Evolutionary conservation across 2,329 filamentous ascomycete genomes (phyloP).

Genomic region (Magnaporthiopsis poae): DNA sequence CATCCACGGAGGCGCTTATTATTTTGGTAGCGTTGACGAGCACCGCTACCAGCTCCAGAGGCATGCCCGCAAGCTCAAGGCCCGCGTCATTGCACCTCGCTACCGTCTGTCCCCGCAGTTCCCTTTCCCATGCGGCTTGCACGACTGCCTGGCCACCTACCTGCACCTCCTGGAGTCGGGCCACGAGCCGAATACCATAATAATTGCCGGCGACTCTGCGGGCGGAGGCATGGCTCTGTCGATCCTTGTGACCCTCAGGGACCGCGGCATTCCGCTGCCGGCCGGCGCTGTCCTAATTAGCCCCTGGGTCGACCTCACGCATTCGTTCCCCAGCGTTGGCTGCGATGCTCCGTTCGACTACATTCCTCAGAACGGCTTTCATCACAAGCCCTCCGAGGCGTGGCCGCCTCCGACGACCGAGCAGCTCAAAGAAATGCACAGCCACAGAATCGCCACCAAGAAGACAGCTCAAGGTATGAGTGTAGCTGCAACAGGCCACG

Average conservation of each 20-base stretch:
- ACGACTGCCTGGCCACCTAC: constrained; percentile 84
- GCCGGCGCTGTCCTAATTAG: constrained; percentile 85
- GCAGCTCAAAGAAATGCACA: constrained; percentile 49
- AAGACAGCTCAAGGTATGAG: constrained; percentile 24
- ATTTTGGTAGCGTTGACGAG: constrained; percentile 88
- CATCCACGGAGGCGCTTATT: constrained; percentile 88
- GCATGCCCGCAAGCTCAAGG: constrained; percentile 87
- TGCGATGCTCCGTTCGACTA: constrained; percentile 69
- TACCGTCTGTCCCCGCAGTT: constrained; percentile 90
- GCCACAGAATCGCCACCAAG: constrained; percentile 29
- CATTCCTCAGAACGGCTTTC: constrained; percentile 77
- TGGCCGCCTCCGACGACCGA: constrained; percentile 87
- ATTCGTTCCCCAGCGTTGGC: constrained; percentile 86
- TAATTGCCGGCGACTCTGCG: constrained; percentile 85
- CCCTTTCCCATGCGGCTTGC: constrained; percentile 84
- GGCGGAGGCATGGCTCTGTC: constrained; percentile 82
- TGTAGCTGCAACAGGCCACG: not conserved
- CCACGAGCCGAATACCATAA: constrained; percentile 70
- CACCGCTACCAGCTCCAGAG: constrained; percentile 97
- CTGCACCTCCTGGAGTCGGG: constrained; percentile 61
- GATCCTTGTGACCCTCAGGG: constrained; percentile 69
- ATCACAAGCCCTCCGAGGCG: constrained; percentile 77
- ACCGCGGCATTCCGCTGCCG: constrained; percentile 73
- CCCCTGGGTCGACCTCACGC: constrained; percentile 90
- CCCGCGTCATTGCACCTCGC: constrained; percentile 72